Conservation (phyloP, 371 early-diverging fungal genomes). For the Catenaria anguillulae region DNA sequence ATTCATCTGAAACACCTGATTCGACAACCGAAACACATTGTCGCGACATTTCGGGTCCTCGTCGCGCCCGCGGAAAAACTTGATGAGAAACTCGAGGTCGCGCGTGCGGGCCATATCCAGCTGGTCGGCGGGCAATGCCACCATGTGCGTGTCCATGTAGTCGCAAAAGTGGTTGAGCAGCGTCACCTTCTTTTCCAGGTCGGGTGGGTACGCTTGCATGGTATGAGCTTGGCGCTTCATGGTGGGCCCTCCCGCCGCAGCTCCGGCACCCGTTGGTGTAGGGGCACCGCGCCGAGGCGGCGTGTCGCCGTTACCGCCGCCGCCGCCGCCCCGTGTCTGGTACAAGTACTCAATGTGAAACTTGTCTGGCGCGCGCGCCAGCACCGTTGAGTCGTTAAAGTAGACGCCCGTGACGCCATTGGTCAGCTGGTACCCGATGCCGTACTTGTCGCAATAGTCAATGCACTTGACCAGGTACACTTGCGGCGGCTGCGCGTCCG, state of each 20-base stretch:
- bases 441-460: constrained; percentile 59
- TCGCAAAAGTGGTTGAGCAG: constrained; percentile 42
- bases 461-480: constrained; percentile 65
- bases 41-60: constrained; percentile 18
- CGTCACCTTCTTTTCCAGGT: constrained; percentile 48
- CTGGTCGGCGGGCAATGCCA: not conserved
- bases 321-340: not conserved
- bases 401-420: constrained; percentile 63
- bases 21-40: constrained; percentile 54
- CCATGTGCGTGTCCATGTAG: constrained; percentile 48
- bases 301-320: not conserved
- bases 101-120: constrained; percentile 6
- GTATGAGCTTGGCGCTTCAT: constrained; percentile 25
- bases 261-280: no score
- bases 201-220: constrained; percentile 26
- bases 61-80: constrained; percentile 39
- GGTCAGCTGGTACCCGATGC: constrained; percentile 67
- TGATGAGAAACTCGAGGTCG: constrained; percentile 41
- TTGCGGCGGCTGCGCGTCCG: constrained; percentile 11
- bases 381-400: constrained; percentile 67
- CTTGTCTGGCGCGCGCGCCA: constrained; percentile 36
- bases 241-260: constrained; percentile 9
- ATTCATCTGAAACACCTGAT: constrained; percentile 57
- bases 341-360: constrained; percentile 24
- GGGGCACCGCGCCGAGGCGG: not conserved